Evolutionary conservation across 164 flowering plant genomes (phyloP).

Genomic region (Euptelea pleiosperma): DNA sequence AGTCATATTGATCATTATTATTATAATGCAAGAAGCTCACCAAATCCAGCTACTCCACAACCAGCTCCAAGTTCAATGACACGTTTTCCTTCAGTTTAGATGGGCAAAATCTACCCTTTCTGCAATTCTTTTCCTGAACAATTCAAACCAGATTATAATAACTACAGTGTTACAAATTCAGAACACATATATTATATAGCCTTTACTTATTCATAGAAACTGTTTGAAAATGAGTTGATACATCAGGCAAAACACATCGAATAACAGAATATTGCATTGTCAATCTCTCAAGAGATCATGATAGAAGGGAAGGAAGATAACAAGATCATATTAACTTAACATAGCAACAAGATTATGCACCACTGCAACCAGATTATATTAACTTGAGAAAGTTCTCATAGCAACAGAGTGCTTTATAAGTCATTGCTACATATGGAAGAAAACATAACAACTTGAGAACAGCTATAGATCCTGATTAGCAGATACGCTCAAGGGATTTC

Average conservation of each 20-base stretch:
- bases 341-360: no score
- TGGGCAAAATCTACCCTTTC: slow-evolving; percentile 80
- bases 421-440: no score
- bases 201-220: background rate
- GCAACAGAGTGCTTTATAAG: no score
- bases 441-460: no score
- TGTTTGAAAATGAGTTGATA: no score
- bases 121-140: slow-evolving; percentile 75
- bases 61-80: slow-evolving; percentile 97
- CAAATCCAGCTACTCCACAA: slow-evolving; percentile 95
- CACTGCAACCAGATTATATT: no score
- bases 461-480: background rate
- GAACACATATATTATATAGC: background rate
- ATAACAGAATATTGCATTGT: no score
- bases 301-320: no score
- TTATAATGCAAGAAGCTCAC: slow-evolving; percentile 33
- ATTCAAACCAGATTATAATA: slow-evolving; percentile 5
- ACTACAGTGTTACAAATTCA: background rate
- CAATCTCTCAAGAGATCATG: no score
- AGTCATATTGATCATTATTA: background rate
- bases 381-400: no score
- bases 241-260: no score
- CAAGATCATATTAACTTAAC: no score
- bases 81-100: slow-evolving; percentile 85
- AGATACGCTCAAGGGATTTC: background rate